These are phyloP conservation scores for Calonectria pauciramosa DNA, from an alignment of 2,329 filamentous ascomycete species.

Conservation along the genomic window DNA sequence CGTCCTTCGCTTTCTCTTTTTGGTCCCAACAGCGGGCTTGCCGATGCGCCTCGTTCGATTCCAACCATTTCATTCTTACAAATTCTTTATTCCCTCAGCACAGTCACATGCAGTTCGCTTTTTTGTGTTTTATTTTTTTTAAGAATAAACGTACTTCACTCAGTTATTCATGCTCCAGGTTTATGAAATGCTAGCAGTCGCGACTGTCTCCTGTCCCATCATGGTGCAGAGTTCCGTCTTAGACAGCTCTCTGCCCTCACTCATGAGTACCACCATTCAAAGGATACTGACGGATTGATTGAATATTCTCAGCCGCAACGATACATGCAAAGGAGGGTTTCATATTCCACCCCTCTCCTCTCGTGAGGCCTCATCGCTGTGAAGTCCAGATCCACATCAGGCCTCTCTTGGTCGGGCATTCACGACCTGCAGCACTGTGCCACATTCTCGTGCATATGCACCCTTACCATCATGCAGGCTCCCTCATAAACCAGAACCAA, in stretches of 20 bases:
- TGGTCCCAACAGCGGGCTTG: not conserved
- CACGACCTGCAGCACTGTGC: not conserved
- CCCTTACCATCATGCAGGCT: not conserved
- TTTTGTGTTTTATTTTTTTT: not conserved
- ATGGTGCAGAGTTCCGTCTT: no score
- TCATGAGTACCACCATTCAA: no score
- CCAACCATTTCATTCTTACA: not conserved
- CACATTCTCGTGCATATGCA: not conserved
- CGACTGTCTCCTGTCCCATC: no score
- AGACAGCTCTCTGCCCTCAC: no score
- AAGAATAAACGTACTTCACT: not conserved
- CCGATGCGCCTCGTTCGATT: not conserved
- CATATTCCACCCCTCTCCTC: not conserved
- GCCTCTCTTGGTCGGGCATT: not conserved
- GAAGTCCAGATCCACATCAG: not conserved
- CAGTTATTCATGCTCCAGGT: no score
- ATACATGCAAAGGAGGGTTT: not conserved
- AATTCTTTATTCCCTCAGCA: not conserved
- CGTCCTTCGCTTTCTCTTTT: slow-evolving; percentile 11
- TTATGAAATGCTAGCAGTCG: no score
- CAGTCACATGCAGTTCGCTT: not conserved
- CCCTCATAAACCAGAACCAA: not conserved
- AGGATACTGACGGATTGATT: not conserved
- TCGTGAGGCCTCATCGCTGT: not conserved
- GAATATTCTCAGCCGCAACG: not conserved